Evolutionary conservation across 129 eudicot genomes (phyloP).

Genomic region (Silybum marianum): DNA sequence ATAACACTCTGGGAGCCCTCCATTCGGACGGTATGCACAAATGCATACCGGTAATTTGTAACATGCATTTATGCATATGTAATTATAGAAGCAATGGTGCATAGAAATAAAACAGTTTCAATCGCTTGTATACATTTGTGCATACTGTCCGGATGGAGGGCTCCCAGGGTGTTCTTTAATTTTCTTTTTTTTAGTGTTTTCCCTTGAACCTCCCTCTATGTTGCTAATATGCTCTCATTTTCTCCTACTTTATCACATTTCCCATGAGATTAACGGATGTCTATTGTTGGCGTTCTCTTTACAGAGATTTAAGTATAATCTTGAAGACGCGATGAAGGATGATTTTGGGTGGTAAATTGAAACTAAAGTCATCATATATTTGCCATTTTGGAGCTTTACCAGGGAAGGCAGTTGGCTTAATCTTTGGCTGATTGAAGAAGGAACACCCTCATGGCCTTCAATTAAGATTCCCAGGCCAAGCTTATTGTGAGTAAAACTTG

Average conservation of each 20-base stretch:
- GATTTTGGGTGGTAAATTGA: constrained; percentile 28
- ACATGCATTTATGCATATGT: too few relatives aligned
- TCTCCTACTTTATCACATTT: not conserved
- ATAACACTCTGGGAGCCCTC: too few relatives aligned
- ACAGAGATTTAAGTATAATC: constrained; percentile 34
- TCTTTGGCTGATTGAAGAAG: constrained; percentile 4
- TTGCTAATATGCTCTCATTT: not conserved
- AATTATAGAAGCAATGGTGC: too few relatives aligned
- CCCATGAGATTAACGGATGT: not conserved
- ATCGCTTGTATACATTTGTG: too few relatives aligned
- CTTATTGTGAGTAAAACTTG: not conserved
- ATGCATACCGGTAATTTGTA: too few relatives aligned
- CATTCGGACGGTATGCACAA: too few relatives aligned
- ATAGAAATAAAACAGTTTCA: too few relatives aligned
- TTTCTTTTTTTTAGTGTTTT: too few relatives aligned
- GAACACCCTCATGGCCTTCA: not conserved
- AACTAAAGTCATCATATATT: not conserved
- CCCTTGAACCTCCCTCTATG: too few relatives aligned
- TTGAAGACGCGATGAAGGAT: constrained; percentile 31
- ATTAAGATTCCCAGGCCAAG: not conserved
- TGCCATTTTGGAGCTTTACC: constrained; percentile 3
- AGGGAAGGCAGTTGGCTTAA: not conserved
- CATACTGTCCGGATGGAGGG: too few relatives aligned
- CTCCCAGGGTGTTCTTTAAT: too few relatives aligned
- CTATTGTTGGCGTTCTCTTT: not conserved